Evolutionary conservation across 2,329 filamentous ascomycete species (phyloP).

Genomic region (Ceratocystis cubensis): DNA sequence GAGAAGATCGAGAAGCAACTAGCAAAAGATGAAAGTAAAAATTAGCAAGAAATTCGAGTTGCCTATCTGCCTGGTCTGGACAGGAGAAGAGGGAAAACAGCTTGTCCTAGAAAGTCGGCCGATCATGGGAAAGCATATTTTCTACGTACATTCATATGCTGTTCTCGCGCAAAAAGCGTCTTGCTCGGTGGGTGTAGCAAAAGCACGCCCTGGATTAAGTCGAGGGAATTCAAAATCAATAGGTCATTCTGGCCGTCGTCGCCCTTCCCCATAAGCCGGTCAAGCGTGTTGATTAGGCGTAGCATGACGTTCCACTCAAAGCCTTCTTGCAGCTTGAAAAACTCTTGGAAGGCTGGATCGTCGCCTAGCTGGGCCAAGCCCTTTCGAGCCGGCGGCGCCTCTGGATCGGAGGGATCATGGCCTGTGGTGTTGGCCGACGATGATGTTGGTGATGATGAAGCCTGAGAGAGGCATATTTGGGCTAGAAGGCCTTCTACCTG

Average conservation of each 20-base stretch:
- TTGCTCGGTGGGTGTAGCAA: constrained; percentile 85
- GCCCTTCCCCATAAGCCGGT: constrained; percentile 71
- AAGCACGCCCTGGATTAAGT: constrained; percentile 77
- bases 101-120: no score
- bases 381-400: constrained; percentile 39
- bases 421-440: background rate
- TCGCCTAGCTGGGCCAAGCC: constrained; percentile 56
- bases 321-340: constrained; percentile 91
- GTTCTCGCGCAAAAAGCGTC: constrained; percentile 72
- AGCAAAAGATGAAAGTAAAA: constrained; percentile 19
- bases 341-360: constrained; percentile 86
- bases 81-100: no score
- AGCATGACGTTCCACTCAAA: constrained; percentile 97
- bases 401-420: constrained; percentile 22
- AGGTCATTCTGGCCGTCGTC: constrained; percentile 75
- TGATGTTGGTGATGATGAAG: constrained; percentile 17
- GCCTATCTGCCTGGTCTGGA: no score
- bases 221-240: constrained; percentile 75
- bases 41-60: background rate
- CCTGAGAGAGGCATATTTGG: constrained; percentile 71
- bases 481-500: constrained; percentile 90
- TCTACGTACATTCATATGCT: constrained; percentile 73
- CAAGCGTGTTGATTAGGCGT: constrained; percentile 72
- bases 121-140: no score
- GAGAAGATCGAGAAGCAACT: constrained; percentile 84